A percentile compares a stretch with the other conserved stretches of the same genome.
phyloP scores from a whole-genome alignment of 495 filamentous ascomycete species.

The Tuber indicum region DNA sequence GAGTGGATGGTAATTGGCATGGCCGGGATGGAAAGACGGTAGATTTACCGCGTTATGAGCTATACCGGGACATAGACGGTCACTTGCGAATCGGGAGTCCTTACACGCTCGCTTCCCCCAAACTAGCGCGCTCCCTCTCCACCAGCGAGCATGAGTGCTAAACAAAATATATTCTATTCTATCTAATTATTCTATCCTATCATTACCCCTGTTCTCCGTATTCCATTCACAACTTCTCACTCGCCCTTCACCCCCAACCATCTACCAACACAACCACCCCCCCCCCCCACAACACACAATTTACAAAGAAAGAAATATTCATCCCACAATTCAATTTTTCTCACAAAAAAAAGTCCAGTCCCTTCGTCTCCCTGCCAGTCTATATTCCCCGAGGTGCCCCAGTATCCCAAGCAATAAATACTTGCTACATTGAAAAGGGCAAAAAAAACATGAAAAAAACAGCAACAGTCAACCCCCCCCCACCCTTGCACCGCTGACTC shows the following conservation, averaged over 20 bases:
- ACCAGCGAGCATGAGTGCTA: background rate
- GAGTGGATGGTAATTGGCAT: too few species aligned
- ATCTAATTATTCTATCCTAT: background rate
- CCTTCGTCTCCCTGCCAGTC: background rate
- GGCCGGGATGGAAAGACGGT: too few species aligned
- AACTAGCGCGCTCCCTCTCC: background rate
- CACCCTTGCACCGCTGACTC: background rate
- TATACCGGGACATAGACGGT: too few species aligned
- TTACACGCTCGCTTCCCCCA: too few species aligned
- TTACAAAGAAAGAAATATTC: background rate
- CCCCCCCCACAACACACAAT: background rate
- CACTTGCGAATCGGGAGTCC: too few species aligned
- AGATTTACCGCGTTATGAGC: too few species aligned
- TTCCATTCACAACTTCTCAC: background rate
- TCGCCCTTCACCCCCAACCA: background rate
- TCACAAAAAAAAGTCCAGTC: background rate
- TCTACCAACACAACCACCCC: background rate
- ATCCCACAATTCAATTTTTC: background rate
- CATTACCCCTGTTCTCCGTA: background rate
- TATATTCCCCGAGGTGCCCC: background rate
- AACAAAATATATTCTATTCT: background rate
- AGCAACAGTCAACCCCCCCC: slow-evolving; percentile 3
- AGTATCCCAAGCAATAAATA: slow-evolving; percentile 9
- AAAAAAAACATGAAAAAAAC: background rate
- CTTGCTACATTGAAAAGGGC: background rate